Percentiles rank a stretch among this genome's conserved stretches.
Conservation (phyloP, 805 yeast genomes). For the Ogataea trehalophila region DNA sequence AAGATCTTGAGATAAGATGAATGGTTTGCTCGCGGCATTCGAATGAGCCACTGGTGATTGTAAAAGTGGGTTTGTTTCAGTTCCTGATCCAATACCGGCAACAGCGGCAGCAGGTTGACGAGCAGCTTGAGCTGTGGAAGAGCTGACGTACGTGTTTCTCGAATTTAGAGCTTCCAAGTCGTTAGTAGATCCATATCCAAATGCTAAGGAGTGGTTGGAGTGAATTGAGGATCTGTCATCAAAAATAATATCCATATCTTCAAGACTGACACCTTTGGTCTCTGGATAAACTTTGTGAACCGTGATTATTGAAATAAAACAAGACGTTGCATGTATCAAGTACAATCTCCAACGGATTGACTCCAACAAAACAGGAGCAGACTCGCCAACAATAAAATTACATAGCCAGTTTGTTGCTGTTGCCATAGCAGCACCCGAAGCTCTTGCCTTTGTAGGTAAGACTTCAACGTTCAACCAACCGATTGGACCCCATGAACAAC, state of each 20-base stretch:
- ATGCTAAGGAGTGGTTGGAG: conserved; percentile 16
- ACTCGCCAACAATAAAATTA: conserved; percentile 87
- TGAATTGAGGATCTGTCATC: conserved; percentile 49
- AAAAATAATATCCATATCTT: conserved; percentile 88
- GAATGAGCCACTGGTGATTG: conserved; percentile 6
- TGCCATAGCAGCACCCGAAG: conserved; percentile 85
- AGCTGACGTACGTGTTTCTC: conserved; percentile 8
- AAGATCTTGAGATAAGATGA: conserved; percentile 26
- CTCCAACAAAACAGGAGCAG: conserved; percentile 83
- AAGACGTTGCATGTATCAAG: conserved; percentile 74
- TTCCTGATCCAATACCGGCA: background rate
- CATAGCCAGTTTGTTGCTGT: conserved; percentile 94
- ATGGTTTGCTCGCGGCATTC: conserved; percentile 9
- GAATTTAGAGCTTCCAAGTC: conserved; percentile 18
- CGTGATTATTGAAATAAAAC: conserved; percentile 65
- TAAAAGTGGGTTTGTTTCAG: conserved; percentile 11
- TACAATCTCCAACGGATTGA: conserved; percentile 74
- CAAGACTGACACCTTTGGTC: conserved; percentile 82
- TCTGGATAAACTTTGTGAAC: conserved; percentile 80
- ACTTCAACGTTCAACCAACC: conserved; percentile 88
- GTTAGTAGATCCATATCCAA: conserved; percentile 10
- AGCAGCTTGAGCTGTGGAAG: conserved; percentile 19
- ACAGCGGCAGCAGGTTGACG: conserved; percentile 18
- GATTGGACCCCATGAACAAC: conserved; percentile 91
- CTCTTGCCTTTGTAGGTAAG: conserved; percentile 76